Percentiles rank a stretch among this genome's conserved stretches.
These are phyloP conservation scores for Aspergillus puulaauensis DNA, from an alignment of 2,329 filamentous ascomycete genomes.

Conservation along the genomic window DNA sequence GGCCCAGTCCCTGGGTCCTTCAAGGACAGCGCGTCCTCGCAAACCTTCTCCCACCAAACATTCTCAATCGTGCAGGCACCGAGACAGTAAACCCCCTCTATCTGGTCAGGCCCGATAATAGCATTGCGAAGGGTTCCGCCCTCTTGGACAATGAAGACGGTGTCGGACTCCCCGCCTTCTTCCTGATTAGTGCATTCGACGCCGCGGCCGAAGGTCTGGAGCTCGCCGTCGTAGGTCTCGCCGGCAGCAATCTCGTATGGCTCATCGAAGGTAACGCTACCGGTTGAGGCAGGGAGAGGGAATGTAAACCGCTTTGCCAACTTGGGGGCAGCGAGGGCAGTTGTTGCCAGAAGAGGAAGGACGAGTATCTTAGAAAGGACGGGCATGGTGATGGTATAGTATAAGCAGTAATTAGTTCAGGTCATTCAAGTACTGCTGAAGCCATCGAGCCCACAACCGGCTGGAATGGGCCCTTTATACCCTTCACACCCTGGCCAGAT, in stretches of 20 bases:
- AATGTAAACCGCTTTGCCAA: constrained; percentile 17
- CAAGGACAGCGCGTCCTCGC: constrained; percentile 40
- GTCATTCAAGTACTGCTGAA: too few species aligned
- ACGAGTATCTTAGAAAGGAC: neutral
- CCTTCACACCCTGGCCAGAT: too few species aligned
- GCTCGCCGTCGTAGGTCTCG: constrained; percentile 48
- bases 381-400: too few species aligned
- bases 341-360: neutral
- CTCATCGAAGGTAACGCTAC: constrained; percentile 42
- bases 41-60: constrained; percentile 33
- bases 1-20: too few species aligned
- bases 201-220: constrained; percentile 49
- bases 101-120: constrained; percentile 42
- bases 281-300: constrained; percentile 41
- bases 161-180: constrained; percentile 45
- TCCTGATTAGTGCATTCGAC: constrained; percentile 39
- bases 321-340: neutral
- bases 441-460: too few species aligned
- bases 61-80: constrained; percentile 30
- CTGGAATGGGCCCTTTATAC: too few species aligned
- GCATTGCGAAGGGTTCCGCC: constrained; percentile 37
- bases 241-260: constrained; percentile 44
- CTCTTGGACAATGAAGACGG: constrained; percentile 34
- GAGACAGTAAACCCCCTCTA: constrained; percentile 41
- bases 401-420: too few species aligned